Evolutionary conservation across 2,329 filamentous ascomycete genomes (phyloP).

Genomic region (Coniochaeta sp.): DNA sequence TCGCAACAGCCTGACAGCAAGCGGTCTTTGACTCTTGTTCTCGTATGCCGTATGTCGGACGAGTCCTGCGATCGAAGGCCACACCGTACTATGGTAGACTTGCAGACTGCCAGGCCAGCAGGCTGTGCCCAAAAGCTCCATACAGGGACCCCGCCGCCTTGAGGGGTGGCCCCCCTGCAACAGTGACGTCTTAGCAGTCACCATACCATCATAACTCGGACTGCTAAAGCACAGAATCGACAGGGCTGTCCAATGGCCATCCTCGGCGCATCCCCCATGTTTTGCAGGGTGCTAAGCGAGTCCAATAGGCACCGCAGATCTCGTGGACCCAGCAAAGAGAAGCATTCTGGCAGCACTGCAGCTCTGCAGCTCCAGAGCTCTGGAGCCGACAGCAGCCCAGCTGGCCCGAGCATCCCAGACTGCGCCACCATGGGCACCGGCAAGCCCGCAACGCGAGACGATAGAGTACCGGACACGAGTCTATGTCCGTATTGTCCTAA

Average conservation of each 20-base stretch:
- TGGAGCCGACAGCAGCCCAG: background rate
- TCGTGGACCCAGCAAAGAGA: background rate
- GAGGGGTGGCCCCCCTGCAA: background rate
- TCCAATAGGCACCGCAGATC: background rate
- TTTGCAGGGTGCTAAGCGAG: background rate
- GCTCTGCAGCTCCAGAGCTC: too few species aligned
- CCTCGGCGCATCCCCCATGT: background rate
- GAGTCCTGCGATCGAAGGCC: background rate
- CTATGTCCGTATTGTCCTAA: background rate
- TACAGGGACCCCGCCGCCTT: background rate
- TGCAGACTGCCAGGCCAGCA: background rate
- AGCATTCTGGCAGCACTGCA: background rate
- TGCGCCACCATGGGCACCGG: background rate
- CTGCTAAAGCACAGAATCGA: background rate
- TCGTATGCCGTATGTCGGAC: background rate
- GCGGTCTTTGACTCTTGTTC: background rate
- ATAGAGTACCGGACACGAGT: background rate
- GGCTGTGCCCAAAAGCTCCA: background rate
- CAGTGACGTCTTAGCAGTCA: conserved; percentile 1
- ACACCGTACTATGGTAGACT: too few species aligned
- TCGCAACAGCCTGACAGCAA: background rate
- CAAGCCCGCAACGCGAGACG: background rate
- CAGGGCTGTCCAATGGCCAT: background rate
- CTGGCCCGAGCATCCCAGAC: background rate
- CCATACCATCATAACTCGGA: background rate